Conservation (phyloP, 1,284 basidiomycete genomes). For the Sporisorium graminicola region DNA sequence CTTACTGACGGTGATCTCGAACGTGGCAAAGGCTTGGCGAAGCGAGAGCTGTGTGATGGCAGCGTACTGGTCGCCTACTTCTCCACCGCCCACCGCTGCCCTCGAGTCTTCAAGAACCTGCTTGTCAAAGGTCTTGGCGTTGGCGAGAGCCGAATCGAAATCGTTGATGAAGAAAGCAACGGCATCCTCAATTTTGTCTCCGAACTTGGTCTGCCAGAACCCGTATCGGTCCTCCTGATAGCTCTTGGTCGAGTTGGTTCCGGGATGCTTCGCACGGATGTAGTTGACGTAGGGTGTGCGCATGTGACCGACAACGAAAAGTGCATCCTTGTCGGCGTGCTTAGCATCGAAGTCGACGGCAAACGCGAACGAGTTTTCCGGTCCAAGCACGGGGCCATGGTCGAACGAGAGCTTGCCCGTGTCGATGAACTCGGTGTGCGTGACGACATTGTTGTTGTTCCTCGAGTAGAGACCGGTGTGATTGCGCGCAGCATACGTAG, state of each 20-base stretch:
- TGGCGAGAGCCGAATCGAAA: slow-evolving; percentile 76
- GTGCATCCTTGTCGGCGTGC: slow-evolving; percentile 52
- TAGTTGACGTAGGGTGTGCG: slow-evolving; percentile 64
- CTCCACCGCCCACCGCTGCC: slow-evolving; percentile 59
- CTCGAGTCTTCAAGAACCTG: slow-evolving; percentile 62
- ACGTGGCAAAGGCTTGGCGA: slow-evolving; percentile 63
- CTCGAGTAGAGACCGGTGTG: slow-evolving; percentile 53
- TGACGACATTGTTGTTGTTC: slow-evolving; percentile 66
- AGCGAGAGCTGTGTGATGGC: slow-evolving; percentile 65
- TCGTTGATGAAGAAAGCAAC: slow-evolving; percentile 73
- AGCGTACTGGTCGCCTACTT: slow-evolving; percentile 63
- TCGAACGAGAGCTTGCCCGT: slow-evolving; percentile 56
- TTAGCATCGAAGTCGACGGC: slow-evolving; percentile 61
- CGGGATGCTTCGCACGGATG: slow-evolving; percentile 50
- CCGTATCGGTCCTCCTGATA: slow-evolving; percentile 65
- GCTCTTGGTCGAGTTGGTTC: slow-evolving; percentile 47
- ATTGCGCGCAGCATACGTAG: slow-evolving; percentile 59
- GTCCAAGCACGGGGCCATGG: slow-evolving; percentile 57
- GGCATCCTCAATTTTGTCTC: slow-evolving; percentile 68
- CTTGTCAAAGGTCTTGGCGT: slow-evolving; percentile 69
- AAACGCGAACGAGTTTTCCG: slow-evolving; percentile 65
- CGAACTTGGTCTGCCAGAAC: slow-evolving; percentile 63
- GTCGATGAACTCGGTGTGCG: slow-evolving; percentile 61
- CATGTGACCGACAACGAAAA: slow-evolving; percentile 64
- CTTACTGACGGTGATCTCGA: slow-evolving; percentile 63